These are phyloP conservation scores for Xerocomellus chrysenteron DNA, from an alignment of 768 basidiomycete species.

Conservation along the genomic window DNA sequence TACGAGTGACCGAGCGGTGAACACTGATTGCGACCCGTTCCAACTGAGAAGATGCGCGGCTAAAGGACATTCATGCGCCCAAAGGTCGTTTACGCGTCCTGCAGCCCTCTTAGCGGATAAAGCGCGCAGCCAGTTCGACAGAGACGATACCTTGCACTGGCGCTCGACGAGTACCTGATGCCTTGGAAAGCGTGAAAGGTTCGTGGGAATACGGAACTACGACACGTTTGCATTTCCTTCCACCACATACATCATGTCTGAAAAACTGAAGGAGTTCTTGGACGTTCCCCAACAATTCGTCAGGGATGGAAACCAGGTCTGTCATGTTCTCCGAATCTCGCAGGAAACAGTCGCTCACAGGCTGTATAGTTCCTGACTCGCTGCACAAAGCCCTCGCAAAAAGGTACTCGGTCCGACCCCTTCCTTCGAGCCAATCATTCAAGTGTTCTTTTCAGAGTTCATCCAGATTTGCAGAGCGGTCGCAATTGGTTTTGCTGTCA, in stretches of 20 bases:
- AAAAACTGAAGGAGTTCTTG: constrained; percentile 85
- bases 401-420: constrained; percentile 54
- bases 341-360: constrained; percentile 8
- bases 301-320: constrained; percentile 89
- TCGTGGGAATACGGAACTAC: constrained; percentile 27
- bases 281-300: constrained; percentile 91
- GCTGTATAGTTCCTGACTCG: constrained; percentile 80
- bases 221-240: constrained; percentile 32
- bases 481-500: constrained; percentile 95
- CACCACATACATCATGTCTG: constrained; percentile 61
- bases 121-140: not conserved
- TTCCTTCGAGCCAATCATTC: not conserved
- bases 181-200: not conserved
- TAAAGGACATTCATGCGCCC: constrained; percentile 62
- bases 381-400: constrained; percentile 96
- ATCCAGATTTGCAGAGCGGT: constrained; percentile 93
- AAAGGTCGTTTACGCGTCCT: constrained; percentile 15
- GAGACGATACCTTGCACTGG: constrained; percentile 16
- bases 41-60: constrained; percentile 36
- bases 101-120: constrained; percentile 11
- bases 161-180: not conserved
- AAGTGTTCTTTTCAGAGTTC: constrained; percentile 63
- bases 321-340: constrained; percentile 16
- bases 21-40: constrained; percentile 28
- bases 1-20: constrained; percentile 21